Conservation (phyloP, 257 asterid species). For the Thymus mandschuricus region DNA sequence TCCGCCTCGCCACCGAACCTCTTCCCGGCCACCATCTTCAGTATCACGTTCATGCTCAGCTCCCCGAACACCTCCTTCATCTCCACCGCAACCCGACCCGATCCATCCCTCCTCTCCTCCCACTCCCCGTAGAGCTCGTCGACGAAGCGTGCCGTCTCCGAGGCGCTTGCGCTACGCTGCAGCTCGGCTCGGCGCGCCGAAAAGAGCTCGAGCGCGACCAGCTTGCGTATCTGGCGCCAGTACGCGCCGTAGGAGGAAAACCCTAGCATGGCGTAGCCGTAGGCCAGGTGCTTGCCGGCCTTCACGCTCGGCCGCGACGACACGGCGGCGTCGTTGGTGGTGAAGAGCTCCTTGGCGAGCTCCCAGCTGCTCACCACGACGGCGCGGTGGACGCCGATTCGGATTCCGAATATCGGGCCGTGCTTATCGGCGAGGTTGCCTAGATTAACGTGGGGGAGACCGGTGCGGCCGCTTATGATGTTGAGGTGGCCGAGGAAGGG, state of each 20-base stretch:
- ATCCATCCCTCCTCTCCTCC: not conserved
- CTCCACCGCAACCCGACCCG: slow-evolving; percentile 10
- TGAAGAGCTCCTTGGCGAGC: slow-evolving; percentile 13
- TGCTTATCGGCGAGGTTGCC: not conserved
- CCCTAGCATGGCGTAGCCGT: slow-evolving; percentile 19
- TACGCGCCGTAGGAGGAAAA: slow-evolving; percentile 15
- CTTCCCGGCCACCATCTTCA: slow-evolving; percentile 24
- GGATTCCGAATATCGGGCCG: slow-evolving; percentile 17
- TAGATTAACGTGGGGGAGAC: slow-evolving; percentile 9
- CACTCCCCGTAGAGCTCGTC: not conserved
- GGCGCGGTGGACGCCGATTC: slow-evolving; percentile 20
- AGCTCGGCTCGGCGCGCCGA: slow-evolving; percentile 14
- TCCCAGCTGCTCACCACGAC: slow-evolving; percentile 29
- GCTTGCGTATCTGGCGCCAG: slow-evolving; percentile 30
- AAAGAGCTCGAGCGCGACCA: slow-evolving; percentile 14
- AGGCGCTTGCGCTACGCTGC: slow-evolving; percentile 1
- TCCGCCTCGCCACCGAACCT: not conserved
- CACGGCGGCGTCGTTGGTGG: slow-evolving; percentile 25
- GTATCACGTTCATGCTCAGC: slow-evolving; percentile 16
- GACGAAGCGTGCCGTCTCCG: not conserved
- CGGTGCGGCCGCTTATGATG: not conserved
- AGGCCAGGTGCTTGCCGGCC: slow-evolving; percentile 2
- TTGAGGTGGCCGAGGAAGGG: slow-evolving; percentile 26
- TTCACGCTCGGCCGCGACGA: slow-evolving; percentile 1
- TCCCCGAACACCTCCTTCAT: slow-evolving; percentile 23